Conservation (phyloP, 1,284 basidiomycete genomes). For the Ganoderma sp. region DNA sequence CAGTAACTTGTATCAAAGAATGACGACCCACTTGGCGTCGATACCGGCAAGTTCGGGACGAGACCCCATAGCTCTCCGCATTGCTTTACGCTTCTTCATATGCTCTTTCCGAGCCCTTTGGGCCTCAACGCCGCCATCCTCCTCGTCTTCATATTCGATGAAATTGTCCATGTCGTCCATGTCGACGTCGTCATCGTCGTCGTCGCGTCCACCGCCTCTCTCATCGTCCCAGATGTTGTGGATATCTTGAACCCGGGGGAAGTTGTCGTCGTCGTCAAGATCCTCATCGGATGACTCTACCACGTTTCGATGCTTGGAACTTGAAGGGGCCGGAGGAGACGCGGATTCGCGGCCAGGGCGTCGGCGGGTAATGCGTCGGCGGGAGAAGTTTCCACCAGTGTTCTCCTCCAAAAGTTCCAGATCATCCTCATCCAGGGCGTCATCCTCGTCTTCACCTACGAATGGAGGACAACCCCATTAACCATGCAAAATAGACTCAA, state of each 20-base stretch:
- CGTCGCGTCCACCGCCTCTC: conserved; percentile 56
- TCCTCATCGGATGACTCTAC: conserved; percentile 78
- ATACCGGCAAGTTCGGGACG: conserved; percentile 85
- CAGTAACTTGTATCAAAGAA: conserved; percentile 19
- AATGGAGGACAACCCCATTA: conserved; percentile 10
- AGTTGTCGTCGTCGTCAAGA: conserved; percentile 63
- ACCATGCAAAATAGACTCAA: conserved; percentile 16
- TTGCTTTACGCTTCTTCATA: conserved; percentile 71
- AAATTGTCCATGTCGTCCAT: conserved; percentile 87
- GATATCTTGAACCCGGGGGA: conserved; percentile 69
- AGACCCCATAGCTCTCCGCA: conserved; percentile 63
- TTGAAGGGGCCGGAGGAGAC: conserved; percentile 66
- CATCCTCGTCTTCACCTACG: conserved; percentile 64
- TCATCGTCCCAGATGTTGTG: conserved; percentile 89
- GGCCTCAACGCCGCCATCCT: conserved; percentile 73
- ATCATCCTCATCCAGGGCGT: conserved; percentile 94
- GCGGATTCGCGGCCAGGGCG: conserved; percentile 73
- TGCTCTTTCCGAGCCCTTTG: conserved; percentile 77
- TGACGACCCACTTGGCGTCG: conserved; percentile 76
- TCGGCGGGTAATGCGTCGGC: conserved; percentile 68
- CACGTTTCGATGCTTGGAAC: conserved; percentile 61
- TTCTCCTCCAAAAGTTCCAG: conserved; percentile 95
- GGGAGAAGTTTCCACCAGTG: conserved; percentile 75
- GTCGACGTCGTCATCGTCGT: conserved; percentile 70
- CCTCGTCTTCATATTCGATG: conserved; percentile 91